Base-by-base conservation (phyloP, 192 early-diverging fungal genomes). In the Backusella parvicylindrica region DNA sequence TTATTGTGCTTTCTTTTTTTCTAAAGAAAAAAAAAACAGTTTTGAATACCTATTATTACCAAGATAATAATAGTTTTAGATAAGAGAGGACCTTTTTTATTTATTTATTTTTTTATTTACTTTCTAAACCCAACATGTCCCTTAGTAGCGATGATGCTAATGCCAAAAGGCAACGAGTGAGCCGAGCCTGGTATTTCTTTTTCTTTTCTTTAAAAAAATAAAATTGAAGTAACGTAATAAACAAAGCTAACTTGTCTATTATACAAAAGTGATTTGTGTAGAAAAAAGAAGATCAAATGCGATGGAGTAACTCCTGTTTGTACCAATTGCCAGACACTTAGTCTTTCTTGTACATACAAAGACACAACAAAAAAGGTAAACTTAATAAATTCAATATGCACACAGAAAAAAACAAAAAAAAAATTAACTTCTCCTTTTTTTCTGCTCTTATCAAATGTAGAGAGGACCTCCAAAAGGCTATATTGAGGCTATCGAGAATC, bases 401-500 rank as follows among this genome's bases (percentile, higher is more conserved):
- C 36, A 37, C 2, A 37, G 7, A 37, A 38, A 38, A 38, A 38
- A 38, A 38, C 6, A 4, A 38, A 38, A 38, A 38, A 38, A 38
- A 38, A 38, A 3, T 9, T 11, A 37, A 37, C 7, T 2, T 37
- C 36, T 9, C n/a, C n/a, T n/a, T n/a, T n/a, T n/a, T n/a, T n/a
- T 38, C 1, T 21, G 6, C 0, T 21, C 36, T 30, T 33, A 40
- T 40, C n/a, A 23, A 64, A 15, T 68, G 31, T 72, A 95, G 83
- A 86, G 94, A 49, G 94, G 94, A 5, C 94, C 94, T 18, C 92
- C 93, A 13, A 94, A 93, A 74, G 94, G 94, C 26, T 95, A 95
- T 73, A 94, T 95, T n/a, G 94, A 94, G 60, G 91, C 89, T 8
- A 90, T 95, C 12, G 94, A 95, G 71, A 89, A 84, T 72, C 82